Evolutionary conservation across 2,329 filamentous ascomycete species (phyloP).

Genomic region (Cladosporium sp.): DNA sequence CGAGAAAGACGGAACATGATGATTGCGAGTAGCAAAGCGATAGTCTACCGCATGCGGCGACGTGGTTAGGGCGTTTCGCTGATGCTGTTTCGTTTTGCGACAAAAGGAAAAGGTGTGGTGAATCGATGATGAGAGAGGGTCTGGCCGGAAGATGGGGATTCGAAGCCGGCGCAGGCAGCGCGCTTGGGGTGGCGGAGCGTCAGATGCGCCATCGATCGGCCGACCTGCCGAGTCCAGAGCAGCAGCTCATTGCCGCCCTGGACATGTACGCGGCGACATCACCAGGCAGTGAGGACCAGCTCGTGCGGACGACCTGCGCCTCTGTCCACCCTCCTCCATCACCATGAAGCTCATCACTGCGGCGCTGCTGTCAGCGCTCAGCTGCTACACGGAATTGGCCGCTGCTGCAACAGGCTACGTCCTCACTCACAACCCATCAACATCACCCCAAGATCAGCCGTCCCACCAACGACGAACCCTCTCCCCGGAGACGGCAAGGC

Average conservation of each 20-base stretch:
- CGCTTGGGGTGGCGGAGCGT: too few relatives aligned
- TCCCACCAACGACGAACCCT: conserved; percentile 21
- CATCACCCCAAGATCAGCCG: conserved; percentile 14
- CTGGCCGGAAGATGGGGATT: too few relatives aligned
- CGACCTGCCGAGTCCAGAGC: too few relatives aligned
- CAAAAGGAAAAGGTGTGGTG: conserved; percentile 9
- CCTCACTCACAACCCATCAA: conserved; percentile 32
- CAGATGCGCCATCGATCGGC: too few relatives aligned
- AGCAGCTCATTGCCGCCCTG: too few relatives aligned
- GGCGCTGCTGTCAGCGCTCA: conserved; percentile 36
- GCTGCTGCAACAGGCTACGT: conserved; percentile 30
- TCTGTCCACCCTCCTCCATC: not conserved
- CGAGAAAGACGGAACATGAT: conserved; percentile 10
- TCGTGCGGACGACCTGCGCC: not conserved
- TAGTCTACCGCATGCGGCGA: not conserved
- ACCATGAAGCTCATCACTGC: conserved; percentile 40
- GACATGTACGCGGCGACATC: not conserved
- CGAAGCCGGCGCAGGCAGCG: too few relatives aligned
- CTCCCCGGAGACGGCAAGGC: conserved; percentile 40
- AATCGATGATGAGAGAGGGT: not conserved
- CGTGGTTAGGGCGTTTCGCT: not conserved
- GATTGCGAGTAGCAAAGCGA: not conserved
- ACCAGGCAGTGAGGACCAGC: conserved; percentile 1
- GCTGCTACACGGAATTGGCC: conserved; percentile 26
- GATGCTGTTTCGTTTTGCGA: not conserved